Evolutionary conservation across 208 protist genomes (phyloP).

Genomic region (Leishmania lainsoni): DNA sequence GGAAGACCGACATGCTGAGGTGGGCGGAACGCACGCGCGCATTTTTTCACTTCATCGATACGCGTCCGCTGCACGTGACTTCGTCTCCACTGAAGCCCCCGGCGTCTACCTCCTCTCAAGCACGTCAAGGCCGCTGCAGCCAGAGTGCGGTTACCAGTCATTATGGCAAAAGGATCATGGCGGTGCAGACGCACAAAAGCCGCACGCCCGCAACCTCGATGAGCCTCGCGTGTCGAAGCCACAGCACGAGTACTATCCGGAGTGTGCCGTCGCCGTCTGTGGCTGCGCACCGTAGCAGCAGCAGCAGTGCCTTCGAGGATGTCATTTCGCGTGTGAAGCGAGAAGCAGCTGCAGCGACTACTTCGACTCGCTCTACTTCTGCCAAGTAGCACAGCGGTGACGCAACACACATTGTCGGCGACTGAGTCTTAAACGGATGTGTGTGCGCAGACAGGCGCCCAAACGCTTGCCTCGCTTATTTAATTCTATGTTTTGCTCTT

Average conservation of each 20-base stretch:
- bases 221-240: slow-evolving; percentile 29
- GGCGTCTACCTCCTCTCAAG: not conserved
- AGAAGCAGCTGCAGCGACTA: slow-evolving; percentile 18
- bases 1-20: slow-evolving; percentile 34
- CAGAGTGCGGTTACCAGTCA: not conserved
- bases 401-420: not conserved
- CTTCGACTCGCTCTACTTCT: slow-evolving; percentile 3
- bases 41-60: slow-evolving; percentile 77
- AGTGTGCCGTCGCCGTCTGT: not conserved
- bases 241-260: slow-evolving; percentile 9
- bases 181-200: not conserved
- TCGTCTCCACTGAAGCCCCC: slow-evolving; percentile 24
- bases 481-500: not conserved
- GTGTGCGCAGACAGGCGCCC: not conserved
- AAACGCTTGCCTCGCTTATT: not conserved
- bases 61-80: slow-evolving; percentile 44
- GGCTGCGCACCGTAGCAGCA: not conserved
- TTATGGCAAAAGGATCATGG: not conserved
- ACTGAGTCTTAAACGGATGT: not conserved
- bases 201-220: slow-evolving; percentile 12
- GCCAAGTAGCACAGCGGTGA: not conserved
- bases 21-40: slow-evolving; percentile 52
- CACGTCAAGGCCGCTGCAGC: slow-evolving; percentile 10
- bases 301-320: slow-evolving; percentile 28
- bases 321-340: slow-evolving; percentile 31